Base-by-base conservation (phyloP, 306 rosid genomes). In the Cucurbita pepo region DNA sequence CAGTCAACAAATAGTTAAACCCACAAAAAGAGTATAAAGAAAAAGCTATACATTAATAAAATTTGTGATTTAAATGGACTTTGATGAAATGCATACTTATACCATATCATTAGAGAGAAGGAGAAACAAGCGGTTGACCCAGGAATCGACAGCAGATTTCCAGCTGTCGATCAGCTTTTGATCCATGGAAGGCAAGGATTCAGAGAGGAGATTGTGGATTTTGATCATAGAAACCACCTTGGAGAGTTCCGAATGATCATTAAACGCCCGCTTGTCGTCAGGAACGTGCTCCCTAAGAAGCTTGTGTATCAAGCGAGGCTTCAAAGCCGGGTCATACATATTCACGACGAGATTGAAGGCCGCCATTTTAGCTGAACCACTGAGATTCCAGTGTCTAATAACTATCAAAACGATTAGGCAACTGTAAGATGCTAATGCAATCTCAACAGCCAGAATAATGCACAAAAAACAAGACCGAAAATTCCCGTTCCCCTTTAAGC, bases 131-230 rank as follows among this genome's bases (percentile, higher is more conserved):
- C 87, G 91, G 60, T 81, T 63, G 61, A 94, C 71, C 96, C 97
- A 94, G 21, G 89, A 81, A 75, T 88, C 82, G 15, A 91, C 79
- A 2, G 92, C 83, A 15, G 91, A 82, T 74, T 83, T 94, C 99
- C 91, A 94, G 4, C 71, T 77, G 54, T 79, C 70, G 19, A 75
- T 30, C 8, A 65, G 50, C 67, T 78, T 88, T 58, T 77, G 84
- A 80, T 76, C 83, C 59, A 63, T 77, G 37, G 61, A 78, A 34
- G 81, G 77, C 6, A 72, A 53, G 12, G 82, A 79, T 76, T 94
- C 97, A 1, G 85, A 77, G 70, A 91, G 88, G 3, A 94, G 91
- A 56, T 72, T 21, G 77, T 94, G 92, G 6, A 84, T 83, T 79
- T 75, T 88, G 77, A 94, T 14, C 50, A 75, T 8, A 76, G 86